Percentiles rank a stretch among this genome's conserved stretches.
phyloP scores from a whole-genome alignment of 2,329 filamentous ascomycete genomes.

The Neonectria faginata region DNA sequence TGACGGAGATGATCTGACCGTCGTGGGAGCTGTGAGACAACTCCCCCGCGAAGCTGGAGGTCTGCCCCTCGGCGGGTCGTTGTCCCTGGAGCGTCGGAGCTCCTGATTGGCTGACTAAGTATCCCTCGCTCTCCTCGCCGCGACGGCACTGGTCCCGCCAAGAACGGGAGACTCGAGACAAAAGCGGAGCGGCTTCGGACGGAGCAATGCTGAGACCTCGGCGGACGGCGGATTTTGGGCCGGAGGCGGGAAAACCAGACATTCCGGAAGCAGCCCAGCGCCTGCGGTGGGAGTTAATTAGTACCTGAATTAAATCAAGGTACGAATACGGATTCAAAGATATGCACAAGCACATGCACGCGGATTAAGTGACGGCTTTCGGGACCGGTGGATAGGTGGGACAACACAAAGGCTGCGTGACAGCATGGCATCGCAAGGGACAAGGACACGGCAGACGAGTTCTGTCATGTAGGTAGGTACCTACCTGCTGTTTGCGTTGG shows the following conservation, averaged over 20 bases:
- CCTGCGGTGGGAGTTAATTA: too few relatives aligned
- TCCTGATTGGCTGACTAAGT: neutral
- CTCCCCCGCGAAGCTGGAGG: slow-evolving; percentile 2
- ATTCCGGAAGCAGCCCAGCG: slow-evolving; percentile 12
- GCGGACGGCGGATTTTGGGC: neutral
- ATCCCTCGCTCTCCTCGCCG: slow-evolving; percentile 8
- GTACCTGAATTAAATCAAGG: neutral
- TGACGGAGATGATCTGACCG: slow-evolving; percentile 1
- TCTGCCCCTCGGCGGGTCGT: slow-evolving; percentile 2
- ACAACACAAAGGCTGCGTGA: neutral
- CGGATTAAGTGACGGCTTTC: neutral
- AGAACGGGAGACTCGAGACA: slow-evolving; percentile 2
- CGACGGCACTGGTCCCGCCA: slow-evolving; percentile 10
- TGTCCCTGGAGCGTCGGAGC: neutral
- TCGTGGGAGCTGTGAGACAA: neutral
- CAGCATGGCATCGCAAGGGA: slow-evolving; percentile 6
- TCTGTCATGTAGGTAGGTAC: neutral
- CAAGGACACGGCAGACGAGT: neutral
- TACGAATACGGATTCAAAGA: slow-evolving; percentile 6
- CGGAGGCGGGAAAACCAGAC: slow-evolving; percentile 24
- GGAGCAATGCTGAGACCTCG: neutral
- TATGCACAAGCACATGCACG: neutral
- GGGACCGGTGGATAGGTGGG: neutral
- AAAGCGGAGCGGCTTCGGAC: slow-evolving; percentile 13
- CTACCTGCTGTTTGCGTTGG: neutral